Conservation (phyloP, 805 yeast species). For the Yamadazyma scolyti region DNA sequence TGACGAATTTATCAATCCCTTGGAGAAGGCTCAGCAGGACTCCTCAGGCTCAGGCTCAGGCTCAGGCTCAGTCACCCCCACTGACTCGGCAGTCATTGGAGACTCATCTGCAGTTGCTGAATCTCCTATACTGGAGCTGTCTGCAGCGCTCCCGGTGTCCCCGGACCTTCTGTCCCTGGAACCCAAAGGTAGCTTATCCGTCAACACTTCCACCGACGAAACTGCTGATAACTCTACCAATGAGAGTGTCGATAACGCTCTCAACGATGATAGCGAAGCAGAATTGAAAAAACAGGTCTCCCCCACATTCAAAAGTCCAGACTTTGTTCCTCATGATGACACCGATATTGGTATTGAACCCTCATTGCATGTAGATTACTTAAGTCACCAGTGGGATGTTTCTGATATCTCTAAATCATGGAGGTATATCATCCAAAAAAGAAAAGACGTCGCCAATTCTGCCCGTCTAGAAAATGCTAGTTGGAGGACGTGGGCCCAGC, state of each 20-base stretch:
- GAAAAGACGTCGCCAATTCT: constrained; percentile 75
- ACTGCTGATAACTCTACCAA: constrained; percentile 1
- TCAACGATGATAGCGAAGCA: constrained; percentile 4
- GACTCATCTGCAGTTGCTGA: too few relatives aligned
- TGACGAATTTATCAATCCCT: constrained; percentile 55
- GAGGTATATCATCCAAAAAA: constrained; percentile 82
- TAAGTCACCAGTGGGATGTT: constrained; percentile 95
- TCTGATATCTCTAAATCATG: constrained; percentile 90
- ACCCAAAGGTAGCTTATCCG: not conserved
- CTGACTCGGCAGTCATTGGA: not conserved
- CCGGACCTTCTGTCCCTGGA: not conserved
- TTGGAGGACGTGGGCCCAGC: constrained; percentile 95
- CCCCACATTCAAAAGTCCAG: constrained; percentile 23
- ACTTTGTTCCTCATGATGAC: constrained; percentile 72
- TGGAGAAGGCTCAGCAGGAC: constrained; percentile 5
- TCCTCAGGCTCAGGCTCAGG: too few relatives aligned
- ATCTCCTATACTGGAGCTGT: too few relatives aligned
- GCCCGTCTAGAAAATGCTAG: constrained; percentile 53
- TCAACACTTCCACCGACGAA: constrained; percentile 1
- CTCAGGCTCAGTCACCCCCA: not conserved
- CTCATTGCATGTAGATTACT: constrained; percentile 86
- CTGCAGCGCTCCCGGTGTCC: not conserved
- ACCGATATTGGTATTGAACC: constrained; percentile 78
- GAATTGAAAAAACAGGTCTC: constrained; percentile 3
- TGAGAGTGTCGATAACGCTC: constrained; percentile 12